A percentile compares a stretch with the other conserved stretches of the same genome.
phyloP scores from a whole-genome alignment of 371 early-diverging fungal species.

The Conidiobolus incongruus region DNA sequence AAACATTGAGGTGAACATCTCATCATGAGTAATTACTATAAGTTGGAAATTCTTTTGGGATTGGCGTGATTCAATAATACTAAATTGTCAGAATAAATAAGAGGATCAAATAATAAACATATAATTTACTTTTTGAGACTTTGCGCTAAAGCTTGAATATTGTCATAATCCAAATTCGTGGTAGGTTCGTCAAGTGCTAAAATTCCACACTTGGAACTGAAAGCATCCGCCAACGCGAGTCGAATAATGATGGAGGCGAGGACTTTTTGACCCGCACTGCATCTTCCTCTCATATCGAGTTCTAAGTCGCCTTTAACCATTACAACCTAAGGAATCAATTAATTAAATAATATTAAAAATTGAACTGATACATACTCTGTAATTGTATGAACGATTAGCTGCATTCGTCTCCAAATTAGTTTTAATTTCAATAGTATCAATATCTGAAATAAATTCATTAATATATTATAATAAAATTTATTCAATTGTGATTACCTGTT shows the following conservation, averaged over 20 bases:
- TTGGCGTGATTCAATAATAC: slow-evolving; percentile 53
- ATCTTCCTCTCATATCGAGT: slow-evolving; percentile 96
- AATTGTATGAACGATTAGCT: slow-evolving; percentile 62
- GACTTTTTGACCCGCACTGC: slow-evolving; percentile 98
- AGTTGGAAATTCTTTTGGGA: slow-evolving; percentile 88
- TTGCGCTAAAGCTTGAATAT: slow-evolving; percentile 78
- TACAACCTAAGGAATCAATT: slow-evolving; percentile 31
- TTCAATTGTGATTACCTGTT: slow-evolving; percentile 32
- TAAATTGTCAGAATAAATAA: slow-evolving; percentile 6
- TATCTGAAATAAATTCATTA: slow-evolving; percentile 28
- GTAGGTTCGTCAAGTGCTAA: slow-evolving; percentile 99
- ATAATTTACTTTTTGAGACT: slow-evolving; percentile 42
- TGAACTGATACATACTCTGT: slow-evolving; percentile 35
- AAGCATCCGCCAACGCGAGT: slow-evolving; percentile 93
- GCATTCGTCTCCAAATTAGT: slow-evolving; percentile 50
- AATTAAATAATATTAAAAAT: not conserved
- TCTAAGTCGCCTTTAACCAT: slow-evolving; percentile 87
- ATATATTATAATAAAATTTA: slow-evolving; percentile 4
- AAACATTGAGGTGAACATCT: slow-evolving; percentile 79
- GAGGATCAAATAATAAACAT: not conserved
- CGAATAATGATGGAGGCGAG: slow-evolving; percentile 93
- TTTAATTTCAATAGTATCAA: slow-evolving; percentile 87
- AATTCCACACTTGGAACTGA: slow-evolving; percentile 87
- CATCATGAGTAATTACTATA: slow-evolving; percentile 99
- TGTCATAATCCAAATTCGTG: slow-evolving; percentile 93